Evolutionary conservation across 352 stramenopile genomes (phyloP), one percentile per base, ranked within the genome.

Genomic region (Phytophthora quininea): DNA sequence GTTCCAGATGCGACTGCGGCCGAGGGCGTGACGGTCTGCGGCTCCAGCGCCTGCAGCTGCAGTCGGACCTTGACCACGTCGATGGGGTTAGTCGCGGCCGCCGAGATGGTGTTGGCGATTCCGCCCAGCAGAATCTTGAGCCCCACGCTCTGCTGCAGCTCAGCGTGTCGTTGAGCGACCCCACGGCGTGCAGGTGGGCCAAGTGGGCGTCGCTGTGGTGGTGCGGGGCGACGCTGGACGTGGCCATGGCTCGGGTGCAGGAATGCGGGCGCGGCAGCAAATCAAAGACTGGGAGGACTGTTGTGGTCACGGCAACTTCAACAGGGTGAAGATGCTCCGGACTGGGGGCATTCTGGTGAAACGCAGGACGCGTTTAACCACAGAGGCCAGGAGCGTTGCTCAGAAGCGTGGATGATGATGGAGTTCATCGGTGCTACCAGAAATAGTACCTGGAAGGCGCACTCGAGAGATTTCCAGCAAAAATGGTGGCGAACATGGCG

Each of bases 31-130:
- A 58, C 45, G 19, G 54, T 32, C 31, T 61, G 56, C 11, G 71
- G 54, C 38, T 77, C 70, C 15, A 86, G 70, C 24, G 64, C 79
- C 61, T 89, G 77, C 53, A 91, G 76, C 67, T 91, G 82, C 53
- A 90, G 66, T 15, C 82, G 79, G 52, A 90, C 75, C 52, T 92
- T 92, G 54, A 89, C 67, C 11, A 88, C 79, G 56, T 92, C 84
- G 54, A 91, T 75, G 9, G 84, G 84, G 59, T 92, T 82, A 42
- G 79, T 89, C 52, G 81, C 62, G 38, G 64, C 63, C 4, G 73
- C 78, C 27, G 76, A 78, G 52, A 83, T 79, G 47, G 78, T 84
- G 67, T 91, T 91, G 58, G 83, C 76, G 60, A 85, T 75, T 51
- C 83, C 80, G 15, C 80, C 83, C 37, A 91, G 64, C 30, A 85